Percentiles rank a stretch among this genome's conserved stretches.
phyloP scores from a whole-genome alignment of 495 filamentous ascomycete genomes.

The Xanthoparmelia taractica region DNA sequence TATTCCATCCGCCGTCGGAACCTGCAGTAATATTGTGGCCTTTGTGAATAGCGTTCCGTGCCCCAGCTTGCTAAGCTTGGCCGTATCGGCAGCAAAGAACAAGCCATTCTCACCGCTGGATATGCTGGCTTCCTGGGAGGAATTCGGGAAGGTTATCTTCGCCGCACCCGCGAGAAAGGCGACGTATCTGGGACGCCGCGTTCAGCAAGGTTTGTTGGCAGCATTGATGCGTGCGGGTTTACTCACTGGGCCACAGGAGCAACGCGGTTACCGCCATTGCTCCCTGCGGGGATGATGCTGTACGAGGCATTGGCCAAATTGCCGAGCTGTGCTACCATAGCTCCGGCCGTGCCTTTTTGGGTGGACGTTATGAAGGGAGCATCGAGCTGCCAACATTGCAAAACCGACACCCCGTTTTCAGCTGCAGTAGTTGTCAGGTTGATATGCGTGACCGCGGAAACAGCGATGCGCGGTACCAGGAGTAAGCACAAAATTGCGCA shows the following conservation, averaged over 20 bases:
- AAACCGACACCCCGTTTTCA: slow-evolving; percentile 34
- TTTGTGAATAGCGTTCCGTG: slow-evolving; percentile 39
- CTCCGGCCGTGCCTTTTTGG: slow-evolving; percentile 36
- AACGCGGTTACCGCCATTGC: slow-evolving; percentile 42
- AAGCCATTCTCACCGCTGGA: slow-evolving; percentile 37
- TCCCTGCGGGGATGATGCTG: slow-evolving; percentile 36
- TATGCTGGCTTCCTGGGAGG: slow-evolving; percentile 32
- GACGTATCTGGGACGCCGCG: slow-evolving; percentile 49
- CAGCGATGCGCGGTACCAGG: no score
- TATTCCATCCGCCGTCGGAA: slow-evolving; percentile 34
- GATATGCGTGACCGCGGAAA: slow-evolving; percentile 14
- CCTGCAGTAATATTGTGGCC: slow-evolving; percentile 34
- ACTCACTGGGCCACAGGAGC: slow-evolving; percentile 42
- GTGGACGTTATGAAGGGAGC: slow-evolving; percentile 36
- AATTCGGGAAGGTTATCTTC: slow-evolving; percentile 42
- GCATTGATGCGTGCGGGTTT: no score
- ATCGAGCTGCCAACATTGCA: slow-evolving; percentile 48
- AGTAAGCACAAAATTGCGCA: background rate
- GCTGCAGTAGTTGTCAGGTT: slow-evolving; percentile 35
- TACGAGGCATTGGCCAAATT: slow-evolving; percentile 33
- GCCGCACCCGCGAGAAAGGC: slow-evolving; percentile 42
- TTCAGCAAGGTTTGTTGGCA: no score
- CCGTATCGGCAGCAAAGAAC: slow-evolving; percentile 43
- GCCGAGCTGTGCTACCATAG: slow-evolving; percentile 31
- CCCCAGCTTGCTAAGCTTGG: slow-evolving; percentile 37